Evolutionary conservation across 345 rosid genomes (phyloP), one percentile per base, ranked within the genome.

Genomic region (Tarenaya hassleriana): DNA sequence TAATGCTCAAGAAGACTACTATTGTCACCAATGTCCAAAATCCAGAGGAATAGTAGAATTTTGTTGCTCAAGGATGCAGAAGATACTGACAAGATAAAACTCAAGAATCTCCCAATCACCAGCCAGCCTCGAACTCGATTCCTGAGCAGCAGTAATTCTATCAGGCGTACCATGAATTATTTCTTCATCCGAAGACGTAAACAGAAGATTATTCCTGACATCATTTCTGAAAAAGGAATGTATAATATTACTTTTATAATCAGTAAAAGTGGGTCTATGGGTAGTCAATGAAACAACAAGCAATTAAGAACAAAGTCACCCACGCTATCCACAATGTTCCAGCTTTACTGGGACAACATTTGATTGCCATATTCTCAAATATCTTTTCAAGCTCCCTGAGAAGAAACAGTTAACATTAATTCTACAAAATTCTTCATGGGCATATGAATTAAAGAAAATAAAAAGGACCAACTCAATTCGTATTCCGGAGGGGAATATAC

Each of bases 31-130:
- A 37, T 34, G 44, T 31, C 46, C 18, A 16, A 41, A 55, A 21
- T 18, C 41, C 34, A 34, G 46, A 64, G 24, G 34, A 34, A 13
- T 13, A 41, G 29, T 37, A 47, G 37, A 27, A 51, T 24, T 46
- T 21, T 45, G 21, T 46, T 35, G 24, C 4, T 19, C 35, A 55
- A 47, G 35, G 20, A 63, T 47, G 66, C 31, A 55, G 56, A 75
- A 69, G 63, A 58, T 68, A 85, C 83, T 38, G 34, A 92, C 98
- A 73, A 92, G 79, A 79, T 88, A 92, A 65, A 66, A 77, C 69
- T 88, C 96, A 33, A 92, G 95, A 66, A 73, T 77, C 70, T 83
- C 97, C 98, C 98, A 88, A 38, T 73, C 82, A 74, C 64, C 64
- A 60, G 69, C 75, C 54, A 76, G 70, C 60, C 58, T 76, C 44